These are phyloP conservation scores for Saturnispora serradocipensis DNA, from an alignment of 805 yeast species.

Conservation along the genomic window DNA sequence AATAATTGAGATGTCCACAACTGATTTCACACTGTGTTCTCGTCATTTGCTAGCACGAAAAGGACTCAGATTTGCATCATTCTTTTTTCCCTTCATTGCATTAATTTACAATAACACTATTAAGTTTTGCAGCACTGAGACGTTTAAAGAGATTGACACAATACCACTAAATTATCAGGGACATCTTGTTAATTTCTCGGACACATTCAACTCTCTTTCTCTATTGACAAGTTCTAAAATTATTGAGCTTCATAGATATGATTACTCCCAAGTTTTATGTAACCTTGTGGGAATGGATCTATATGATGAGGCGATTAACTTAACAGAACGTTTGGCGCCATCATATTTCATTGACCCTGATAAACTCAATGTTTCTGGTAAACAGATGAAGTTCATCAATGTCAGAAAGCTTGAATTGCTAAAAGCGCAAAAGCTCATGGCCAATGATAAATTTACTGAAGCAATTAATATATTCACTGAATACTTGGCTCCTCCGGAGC, in stretches of 20 bases:
- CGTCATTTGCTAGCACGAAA: conserved; percentile 12
- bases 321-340: conserved; percentile 29
- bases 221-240: conserved; percentile 24
- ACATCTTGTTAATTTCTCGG: conserved; percentile 14
- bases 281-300: conserved; percentile 23
- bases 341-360: conserved; percentile 13
- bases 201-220: conserved; percentile 22
- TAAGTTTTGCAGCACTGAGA: conserved; percentile 31
- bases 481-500: conserved; percentile 51
- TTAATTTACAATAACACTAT: conserved; percentile 24
- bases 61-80: conserved; percentile 24
- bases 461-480: conserved; percentile 41
- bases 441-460: conserved; percentile 22
- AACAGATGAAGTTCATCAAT: conserved; percentile 26
- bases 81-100: conserved; percentile 34
- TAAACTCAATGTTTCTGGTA: conserved; percentile 12
- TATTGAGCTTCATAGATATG: conserved; percentile 19
- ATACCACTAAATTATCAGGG: conserved; percentile 11
- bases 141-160: conserved; percentile 29
- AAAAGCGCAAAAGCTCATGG: conserved; percentile 28
- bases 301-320: conserved; percentile 36
- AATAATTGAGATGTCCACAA: conserved; percentile 17
- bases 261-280: conserved; percentile 16
- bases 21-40: conserved; percentile 3
- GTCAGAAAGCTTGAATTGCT: conserved; percentile 37